Base-by-base conservation (phyloP, 2,329 filamentous ascomycete species). In the Alternaria ethzedia region DNA sequence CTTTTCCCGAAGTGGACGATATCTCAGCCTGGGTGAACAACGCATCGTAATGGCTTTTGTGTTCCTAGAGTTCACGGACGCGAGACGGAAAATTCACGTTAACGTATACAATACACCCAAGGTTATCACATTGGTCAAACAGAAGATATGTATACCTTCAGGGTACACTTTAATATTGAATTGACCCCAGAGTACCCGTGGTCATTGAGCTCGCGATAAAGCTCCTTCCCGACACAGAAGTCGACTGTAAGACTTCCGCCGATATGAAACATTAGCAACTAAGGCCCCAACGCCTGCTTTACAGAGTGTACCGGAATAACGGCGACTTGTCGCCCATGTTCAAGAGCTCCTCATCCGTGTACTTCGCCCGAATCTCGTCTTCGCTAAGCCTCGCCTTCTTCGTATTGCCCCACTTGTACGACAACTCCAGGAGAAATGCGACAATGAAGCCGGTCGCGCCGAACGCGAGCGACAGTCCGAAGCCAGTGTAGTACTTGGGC, bases 261-360 rank as follows among this genome's bases (percentile, higher is more conserved):
- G 21, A 8, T 21, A 15, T 6, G 4, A 3, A 12, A 23, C 20
- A 2, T 15, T 25, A 0, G 20, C 44, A 15, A 9, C 44, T 0
- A 13, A 46, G 25, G 44, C 12, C 13, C 12, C 13, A 5, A 9
- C 17, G 3, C 20, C 4, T 11, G n/a, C 30, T n/a, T 13, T 62
- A 70, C 23, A 70, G 50, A 5, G 57, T 68, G 50, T 82, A 83
- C 57, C 74, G 76, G 70, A 80, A 82, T 26, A 82, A 66, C 6
- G 81, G 81, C 11, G 74, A 79, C 62, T 77, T 74, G 56, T 82
- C 79, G 0, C 81, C 80, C 78, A 82, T 77, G 32, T 73, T 69
- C 32, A 77, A 64, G 28, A 82, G 66, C 61, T 82, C 69, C 51
- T 77, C 72, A 41, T 82, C 78, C 5, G 75, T 77, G 63, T 80